phyloP scores from a whole-genome alignment of 2,329 filamentous ascomycete genomes.

The Fusarium sp. region DNA sequence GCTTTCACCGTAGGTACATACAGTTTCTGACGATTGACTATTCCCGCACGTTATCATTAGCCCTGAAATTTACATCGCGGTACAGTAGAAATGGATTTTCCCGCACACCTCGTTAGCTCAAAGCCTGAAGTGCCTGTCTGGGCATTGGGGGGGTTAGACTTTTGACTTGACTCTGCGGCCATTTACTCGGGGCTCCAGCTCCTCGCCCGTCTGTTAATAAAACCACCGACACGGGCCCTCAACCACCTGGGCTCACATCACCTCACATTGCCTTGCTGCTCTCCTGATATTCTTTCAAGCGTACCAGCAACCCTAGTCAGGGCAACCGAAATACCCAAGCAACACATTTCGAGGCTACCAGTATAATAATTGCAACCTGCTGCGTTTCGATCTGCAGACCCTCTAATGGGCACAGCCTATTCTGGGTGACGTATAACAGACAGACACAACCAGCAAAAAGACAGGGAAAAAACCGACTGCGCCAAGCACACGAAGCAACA shows the following conservation, averaged over 20 bases:
- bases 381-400: slow-evolving; percentile 37
- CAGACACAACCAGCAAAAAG: slow-evolving; percentile 30
- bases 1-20: slow-evolving; percentile 6
- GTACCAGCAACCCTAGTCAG: slow-evolving; percentile 36
- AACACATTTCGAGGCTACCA: slow-evolving; percentile 32
- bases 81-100: slow-evolving; percentile 12
- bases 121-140: slow-evolving; percentile 13
- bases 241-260: slow-evolving; percentile 41
- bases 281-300: slow-evolving; percentile 42
- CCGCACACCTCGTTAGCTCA: slow-evolving; percentile 4
- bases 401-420: slow-evolving; percentile 35
- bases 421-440: slow-evolving; percentile 40
- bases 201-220: slow-evolving; percentile 30
- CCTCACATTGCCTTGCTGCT: slow-evolving; percentile 43
- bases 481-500: slow-evolving; percentile 36
- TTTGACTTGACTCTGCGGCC: slow-evolving; percentile 1
- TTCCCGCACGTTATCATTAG: not conserved
- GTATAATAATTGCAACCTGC: slow-evolving; percentile 40
- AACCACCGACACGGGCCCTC: slow-evolving; percentile 39
- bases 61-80: slow-evolving; percentile 2
- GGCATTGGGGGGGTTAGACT: not conserved
- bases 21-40: slow-evolving; percentile 4
- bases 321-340: slow-evolving; percentile 39
- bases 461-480: slow-evolving; percentile 20
- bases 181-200: slow-evolving; percentile 24